These are phyloP conservation scores for Ormosia emarginata DNA, from an alignment of 306 rosid genomes.

Conservation along the genomic window DNA sequence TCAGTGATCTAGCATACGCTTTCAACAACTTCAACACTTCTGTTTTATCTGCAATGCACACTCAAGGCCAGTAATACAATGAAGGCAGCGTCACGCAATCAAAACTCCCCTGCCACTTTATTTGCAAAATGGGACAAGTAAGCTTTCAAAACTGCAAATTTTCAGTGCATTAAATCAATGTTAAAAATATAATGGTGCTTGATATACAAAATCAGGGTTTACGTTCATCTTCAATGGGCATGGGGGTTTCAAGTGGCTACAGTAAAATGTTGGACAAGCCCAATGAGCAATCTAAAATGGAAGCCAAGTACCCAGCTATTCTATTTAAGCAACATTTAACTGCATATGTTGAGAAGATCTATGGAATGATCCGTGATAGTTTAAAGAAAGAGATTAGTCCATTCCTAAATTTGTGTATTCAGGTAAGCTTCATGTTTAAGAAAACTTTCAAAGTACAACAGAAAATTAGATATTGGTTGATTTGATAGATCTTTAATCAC, in stretches of 20 bases:
- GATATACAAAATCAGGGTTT: constrained; percentile 53
- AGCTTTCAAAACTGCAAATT: constrained; percentile 30
- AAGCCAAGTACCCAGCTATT: constrained; percentile 85
- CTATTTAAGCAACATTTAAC: constrained; percentile 79
- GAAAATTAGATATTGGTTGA: background rate
- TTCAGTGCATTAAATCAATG: background rate
- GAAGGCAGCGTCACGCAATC: constrained; percentile 51
- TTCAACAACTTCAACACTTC: constrained; percentile 77
- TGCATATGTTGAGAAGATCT: constrained; percentile 78
- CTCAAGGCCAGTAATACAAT: constrained; percentile 74
- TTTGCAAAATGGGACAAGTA: constrained; percentile 87
- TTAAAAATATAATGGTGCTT: constrained; percentile 7
- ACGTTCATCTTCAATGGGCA: constrained; percentile 64
- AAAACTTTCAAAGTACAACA: background rate
- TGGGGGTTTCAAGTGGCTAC: constrained; percentile 83
- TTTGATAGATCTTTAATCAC: constrained; percentile 4
- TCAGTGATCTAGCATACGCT: constrained; percentile 75
- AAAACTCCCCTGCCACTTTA: constrained; percentile 68
- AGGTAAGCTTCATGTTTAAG: constrained; percentile 44
- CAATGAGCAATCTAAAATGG: constrained; percentile 69
- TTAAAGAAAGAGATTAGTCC: constrained; percentile 83
- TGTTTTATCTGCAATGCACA: constrained; percentile 76
- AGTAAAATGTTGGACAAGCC: constrained; percentile 71
- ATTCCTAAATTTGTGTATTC: constrained; percentile 80
- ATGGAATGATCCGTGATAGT: constrained; percentile 75